These are phyloP conservation scores for Sugiyamaella lignohabitans DNA, from an alignment of 805 yeast species.

Conservation along the genomic window DNA sequence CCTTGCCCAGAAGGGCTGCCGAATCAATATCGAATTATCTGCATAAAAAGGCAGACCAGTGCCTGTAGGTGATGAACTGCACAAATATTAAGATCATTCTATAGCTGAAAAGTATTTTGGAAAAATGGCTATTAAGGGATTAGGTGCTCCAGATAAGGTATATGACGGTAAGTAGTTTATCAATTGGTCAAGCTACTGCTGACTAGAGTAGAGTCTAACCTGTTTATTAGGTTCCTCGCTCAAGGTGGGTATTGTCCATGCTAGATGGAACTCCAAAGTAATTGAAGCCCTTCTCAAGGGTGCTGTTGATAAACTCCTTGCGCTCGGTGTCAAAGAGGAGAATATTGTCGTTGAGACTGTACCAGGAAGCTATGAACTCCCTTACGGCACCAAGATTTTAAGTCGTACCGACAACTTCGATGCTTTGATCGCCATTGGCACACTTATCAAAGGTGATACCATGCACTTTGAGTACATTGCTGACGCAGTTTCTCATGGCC, in stretches of 20 bases:
- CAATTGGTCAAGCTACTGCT: neutral
- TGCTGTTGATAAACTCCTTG: slow-evolving; percentile 51
- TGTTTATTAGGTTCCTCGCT: slow-evolving; percentile 32
- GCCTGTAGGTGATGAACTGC: neutral
- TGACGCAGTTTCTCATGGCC: slow-evolving; percentile 76
- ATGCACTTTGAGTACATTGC: slow-evolving; percentile 98
- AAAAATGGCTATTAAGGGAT: slow-evolving; percentile 57
- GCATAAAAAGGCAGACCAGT: neutral
- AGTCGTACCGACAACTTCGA: slow-evolving; percentile 36
- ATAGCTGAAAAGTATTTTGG: too few relatives aligned
- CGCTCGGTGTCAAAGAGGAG: slow-evolving; percentile 64
- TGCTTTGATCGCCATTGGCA: slow-evolving; percentile 91
- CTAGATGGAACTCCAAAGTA: slow-evolving; percentile 85
- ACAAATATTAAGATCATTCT: neutral
- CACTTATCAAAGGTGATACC: slow-evolving; percentile 90
- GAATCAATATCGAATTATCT: too few relatives aligned
- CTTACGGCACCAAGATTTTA: slow-evolving; percentile 59
- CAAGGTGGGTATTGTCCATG: slow-evolving; percentile 83
- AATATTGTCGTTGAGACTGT: slow-evolving; percentile 79
- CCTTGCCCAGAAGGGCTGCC: too few relatives aligned
- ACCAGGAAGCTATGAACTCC: slow-evolving; percentile 94
- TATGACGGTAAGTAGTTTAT: slow-evolving; percentile 44
- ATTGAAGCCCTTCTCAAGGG: slow-evolving; percentile 79
- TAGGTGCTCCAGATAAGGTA: slow-evolving; percentile 62
- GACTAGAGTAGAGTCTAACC: too few relatives aligned